Percentiles rank a stretch among this genome's conserved stretches.
Conservation (phyloP, 208 protist genomes). For the Lotmaria passim region DNA sequence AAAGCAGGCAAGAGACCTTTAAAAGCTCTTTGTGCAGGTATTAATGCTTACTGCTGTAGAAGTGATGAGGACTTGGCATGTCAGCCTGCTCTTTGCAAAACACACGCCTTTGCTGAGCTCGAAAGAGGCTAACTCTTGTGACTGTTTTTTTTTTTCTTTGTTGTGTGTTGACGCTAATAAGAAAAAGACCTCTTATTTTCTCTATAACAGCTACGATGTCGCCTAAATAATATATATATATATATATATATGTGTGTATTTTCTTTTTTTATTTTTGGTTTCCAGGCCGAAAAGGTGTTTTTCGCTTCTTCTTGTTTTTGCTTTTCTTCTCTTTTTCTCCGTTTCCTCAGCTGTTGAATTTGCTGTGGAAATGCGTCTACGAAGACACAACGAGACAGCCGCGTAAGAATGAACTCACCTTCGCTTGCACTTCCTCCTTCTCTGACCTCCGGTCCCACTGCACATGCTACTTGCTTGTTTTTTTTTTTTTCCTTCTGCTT, state of each 20-base stretch:
- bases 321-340: constrained; percentile 14
- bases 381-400: background rate
- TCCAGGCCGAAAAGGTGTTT: background rate
- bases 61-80: no score
- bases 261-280: background rate
- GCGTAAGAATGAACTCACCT: background rate
- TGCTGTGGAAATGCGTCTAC: constrained; percentile 1
- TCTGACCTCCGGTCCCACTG: background rate
- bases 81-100: no score
- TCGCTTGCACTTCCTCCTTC: background rate
- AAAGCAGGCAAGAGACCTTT: no score
- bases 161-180: background rate
- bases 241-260: background rate
- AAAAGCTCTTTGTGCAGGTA: no score
- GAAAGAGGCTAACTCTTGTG: constrained; percentile 7
- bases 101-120: constrained; percentile 3
- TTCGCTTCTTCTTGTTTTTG: constrained; percentile 8
- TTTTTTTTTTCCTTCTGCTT: background rate
- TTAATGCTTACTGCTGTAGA: no score
- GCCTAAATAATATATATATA: no score
- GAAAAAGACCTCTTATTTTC: constrained; percentile 8
- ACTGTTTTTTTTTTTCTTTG: background rate
- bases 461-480: no score
- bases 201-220: no score
- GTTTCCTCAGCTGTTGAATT: constrained; percentile 10